phyloP scores from a whole-genome alignment of 1,139 yeast genomes.

The Candida tetrigidarum region DNA sequence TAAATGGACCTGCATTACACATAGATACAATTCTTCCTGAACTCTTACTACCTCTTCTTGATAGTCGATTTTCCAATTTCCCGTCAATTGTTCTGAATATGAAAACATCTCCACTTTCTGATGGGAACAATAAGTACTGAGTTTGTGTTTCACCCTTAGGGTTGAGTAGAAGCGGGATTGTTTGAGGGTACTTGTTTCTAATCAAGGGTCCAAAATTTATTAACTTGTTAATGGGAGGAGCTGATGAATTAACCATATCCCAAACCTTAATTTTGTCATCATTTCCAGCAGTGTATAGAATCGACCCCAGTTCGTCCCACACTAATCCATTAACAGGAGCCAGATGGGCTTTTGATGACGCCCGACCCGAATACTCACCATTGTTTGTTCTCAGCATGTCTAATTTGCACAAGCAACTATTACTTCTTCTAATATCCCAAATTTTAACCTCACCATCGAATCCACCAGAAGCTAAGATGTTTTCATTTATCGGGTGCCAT shows the following conservation, averaged over 20 bases:
- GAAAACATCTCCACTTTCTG: slow-evolving; percentile 80
- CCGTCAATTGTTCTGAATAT: slow-evolving; percentile 69
- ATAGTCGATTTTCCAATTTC: slow-evolving; percentile 55
- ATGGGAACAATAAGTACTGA: slow-evolving; percentile 67
- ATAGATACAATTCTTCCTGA: slow-evolving; percentile 53
- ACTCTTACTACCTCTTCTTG: slow-evolving; percentile 37
- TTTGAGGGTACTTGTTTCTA: slow-evolving; percentile 61
- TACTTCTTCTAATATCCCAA: slow-evolving; percentile 79
- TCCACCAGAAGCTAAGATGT: slow-evolving; percentile 76
- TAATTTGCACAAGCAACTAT: slow-evolving; percentile 63
- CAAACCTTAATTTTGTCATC: slow-evolving; percentile 80
- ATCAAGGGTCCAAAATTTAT: slow-evolving; percentile 81
- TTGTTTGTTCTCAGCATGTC: slow-evolving; percentile 51
- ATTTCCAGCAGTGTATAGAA: slow-evolving; percentile 66
- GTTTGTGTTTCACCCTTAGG: slow-evolving; percentile 51
- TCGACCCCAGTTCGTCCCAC: slow-evolving; percentile 69
- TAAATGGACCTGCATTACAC: slow-evolving; percentile 48
- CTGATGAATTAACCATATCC: slow-evolving; percentile 54
- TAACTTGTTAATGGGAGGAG: slow-evolving; percentile 60
- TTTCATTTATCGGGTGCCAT: slow-evolving; percentile 74
- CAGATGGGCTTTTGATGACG: slow-evolving; percentile 65
- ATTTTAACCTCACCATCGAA: slow-evolving; percentile 68
- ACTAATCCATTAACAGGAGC: slow-evolving; percentile 75
- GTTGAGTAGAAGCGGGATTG: slow-evolving; percentile 48
- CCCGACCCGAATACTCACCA: slow-evolving; percentile 28